Percentiles rank a stretch among this genome's conserved stretches.
These are phyloP conservation scores for Suhomyces coccinellae DNA, from an alignment of 1,139 yeast species.

Conservation along the genomic window DNA sequence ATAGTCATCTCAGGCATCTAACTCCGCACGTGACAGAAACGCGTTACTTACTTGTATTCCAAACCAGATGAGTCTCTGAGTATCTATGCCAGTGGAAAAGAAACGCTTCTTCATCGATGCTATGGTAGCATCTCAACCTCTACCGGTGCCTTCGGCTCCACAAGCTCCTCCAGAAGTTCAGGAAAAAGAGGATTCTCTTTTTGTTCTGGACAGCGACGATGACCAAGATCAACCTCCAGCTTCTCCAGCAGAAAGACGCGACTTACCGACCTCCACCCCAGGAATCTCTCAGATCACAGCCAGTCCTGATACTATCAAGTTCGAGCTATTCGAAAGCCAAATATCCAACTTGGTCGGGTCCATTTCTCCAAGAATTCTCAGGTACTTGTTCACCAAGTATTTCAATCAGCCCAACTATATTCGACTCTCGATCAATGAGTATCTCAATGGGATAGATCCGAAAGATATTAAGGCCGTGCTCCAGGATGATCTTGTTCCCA, in stretches of 20 bases:
- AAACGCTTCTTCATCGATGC: constrained; percentile 13
- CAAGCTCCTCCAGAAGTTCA: no score
- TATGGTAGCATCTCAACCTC: constrained; percentile 2
- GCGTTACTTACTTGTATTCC: not conserved
- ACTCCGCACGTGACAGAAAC: not conserved
- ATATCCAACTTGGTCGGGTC: constrained; percentile 26
- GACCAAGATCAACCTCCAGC: constrained; percentile 5
- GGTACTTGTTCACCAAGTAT: constrained; percentile 26
- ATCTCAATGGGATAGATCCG: constrained; percentile 23
- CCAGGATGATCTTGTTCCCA: constrained; percentile 1
- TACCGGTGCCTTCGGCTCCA: constrained; percentile 1
- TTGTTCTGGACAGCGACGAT: constrained; percentile 21
- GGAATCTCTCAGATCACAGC: not conserved
- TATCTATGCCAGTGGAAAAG: constrained; percentile 9
- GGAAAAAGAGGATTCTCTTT: constrained; percentile 13
- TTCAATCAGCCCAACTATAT: constrained; percentile 25
- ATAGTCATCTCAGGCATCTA: no score
- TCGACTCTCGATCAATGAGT: constrained; percentile 31
- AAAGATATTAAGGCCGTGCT: constrained; percentile 13
- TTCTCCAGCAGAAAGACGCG: not conserved
- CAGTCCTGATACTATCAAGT: constrained; percentile 4
- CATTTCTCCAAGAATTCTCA: constrained; percentile 17
- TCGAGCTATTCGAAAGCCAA: constrained; percentile 23
- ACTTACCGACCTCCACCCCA: not conserved
- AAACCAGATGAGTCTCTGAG: not conserved